Evolutionary conservation across 2,329 filamentous ascomycete genomes (phyloP).

Genomic region (Ascochyta viciae-villosae): DNA sequence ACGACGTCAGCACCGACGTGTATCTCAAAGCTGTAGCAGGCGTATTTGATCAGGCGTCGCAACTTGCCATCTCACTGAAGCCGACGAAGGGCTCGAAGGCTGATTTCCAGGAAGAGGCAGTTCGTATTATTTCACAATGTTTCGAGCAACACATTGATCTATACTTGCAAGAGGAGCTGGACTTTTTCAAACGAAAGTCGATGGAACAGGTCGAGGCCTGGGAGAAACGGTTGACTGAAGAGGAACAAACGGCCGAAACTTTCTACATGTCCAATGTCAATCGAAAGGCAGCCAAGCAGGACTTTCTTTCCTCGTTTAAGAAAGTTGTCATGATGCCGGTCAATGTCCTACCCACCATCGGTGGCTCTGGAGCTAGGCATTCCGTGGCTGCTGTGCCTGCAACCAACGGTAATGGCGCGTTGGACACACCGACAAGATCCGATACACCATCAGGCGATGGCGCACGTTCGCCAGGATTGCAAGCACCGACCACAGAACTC

Average conservation of each 20-base stretch:
- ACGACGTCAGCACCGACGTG: conserved; percentile 73
- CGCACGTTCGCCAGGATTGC: conserved; percentile 51
- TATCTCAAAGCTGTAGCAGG: conserved; percentile 89
- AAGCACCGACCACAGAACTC: conserved; percentile 87
- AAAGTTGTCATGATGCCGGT: conserved; percentile 99
- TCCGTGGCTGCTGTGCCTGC: conserved; percentile 32
- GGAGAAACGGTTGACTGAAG: conserved; percentile 90
- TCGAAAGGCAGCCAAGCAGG: conserved; percentile 91
- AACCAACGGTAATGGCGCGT: conserved; percentile 42
- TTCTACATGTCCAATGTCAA: conserved; percentile 97
- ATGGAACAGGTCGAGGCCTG: conserved; percentile 80
- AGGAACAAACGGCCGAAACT: conserved; percentile 88
- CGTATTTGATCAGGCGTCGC: conserved; percentile 83
- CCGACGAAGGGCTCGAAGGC: conserved; percentile 69
- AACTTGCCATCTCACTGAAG: conserved; percentile 75
- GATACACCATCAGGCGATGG: conserved; percentile 51
- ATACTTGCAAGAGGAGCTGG: conserved; percentile 90
- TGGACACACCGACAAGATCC: conserved; percentile 30
- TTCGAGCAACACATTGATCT: conserved; percentile 95
- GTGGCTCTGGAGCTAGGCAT: conserved; percentile 47
- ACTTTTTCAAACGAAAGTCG: conserved; percentile 79
- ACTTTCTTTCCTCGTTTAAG: conserved; percentile 95
- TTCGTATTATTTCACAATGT: conserved; percentile 71
- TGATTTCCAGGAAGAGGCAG: conserved; percentile 69
- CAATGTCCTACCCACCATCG: conserved; percentile 78